Base-by-base conservation (phyloP, 2,329 filamentous ascomycete species). In the Tolypocladium guangdongense region DNA sequence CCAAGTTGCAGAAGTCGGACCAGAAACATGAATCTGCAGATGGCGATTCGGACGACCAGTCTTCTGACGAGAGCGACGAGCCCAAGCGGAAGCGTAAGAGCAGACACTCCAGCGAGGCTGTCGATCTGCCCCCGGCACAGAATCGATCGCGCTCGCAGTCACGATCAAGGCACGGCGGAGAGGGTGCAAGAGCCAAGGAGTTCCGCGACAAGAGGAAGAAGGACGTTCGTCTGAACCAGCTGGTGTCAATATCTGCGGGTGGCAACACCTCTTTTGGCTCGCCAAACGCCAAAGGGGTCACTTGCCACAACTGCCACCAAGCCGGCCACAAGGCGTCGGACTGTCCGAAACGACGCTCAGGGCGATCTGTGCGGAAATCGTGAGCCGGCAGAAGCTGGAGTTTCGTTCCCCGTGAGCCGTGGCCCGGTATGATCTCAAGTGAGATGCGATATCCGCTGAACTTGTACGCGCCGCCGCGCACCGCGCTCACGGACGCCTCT, bases 191-290 rank as follows among this genome's bases (percentile, higher is more conserved):
- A 37, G 69, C 69, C 7, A 73, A 76, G 57, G 73, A 81, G 58
- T 66, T 84, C 20, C 78, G 80, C 8, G 78, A 81, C 43, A 77
- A 78, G 63, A 73, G 82, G 46, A 78, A 80, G 66, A 86, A 84
- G 65, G 81, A 86, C 53, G 75, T 88, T 51, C 84, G 84, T 56
- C 68, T 89, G 53, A 85, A 85, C 62, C 75, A 75, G 27, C 64
- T 84, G 53, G 77, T 74, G 5, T 84, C 82, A 1, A 81, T 88
- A 48, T 87, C 84, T n/a, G 63, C 63, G 2, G 62, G 60, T 2
- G 68, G 67, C 20, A 62, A 50, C 57, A 62, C 32, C 57, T 58
- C 52, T 56, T 59, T 37, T 11, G 32, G 47, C 27, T 54, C 64
- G 2, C 52, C 58, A n/a, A 60, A 54, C 46, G 53, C 52, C 51